phyloP scores from a whole-genome alignment of 2,329 filamentous ascomycete species.

The Scedosporium minutisporum region DNA sequence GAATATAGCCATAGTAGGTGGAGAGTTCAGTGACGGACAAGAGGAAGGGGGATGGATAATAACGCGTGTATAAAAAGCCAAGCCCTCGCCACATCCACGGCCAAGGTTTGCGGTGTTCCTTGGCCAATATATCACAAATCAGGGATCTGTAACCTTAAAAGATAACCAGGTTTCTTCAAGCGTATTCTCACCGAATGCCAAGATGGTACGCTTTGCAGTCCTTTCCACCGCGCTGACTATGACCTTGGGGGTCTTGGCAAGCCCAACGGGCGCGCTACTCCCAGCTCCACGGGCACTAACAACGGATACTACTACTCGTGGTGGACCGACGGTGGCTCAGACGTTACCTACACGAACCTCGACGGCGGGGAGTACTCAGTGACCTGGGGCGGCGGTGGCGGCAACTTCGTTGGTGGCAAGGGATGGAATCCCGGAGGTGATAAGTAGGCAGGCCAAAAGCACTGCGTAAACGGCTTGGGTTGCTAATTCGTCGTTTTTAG shows the following conservation, averaged over 20 bases:
- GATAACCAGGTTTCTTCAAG: not conserved
- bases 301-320: slow-evolving; percentile 39
- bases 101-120: not conserved
- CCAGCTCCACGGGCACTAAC: slow-evolving; percentile 23
- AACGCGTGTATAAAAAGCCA: not conserved
- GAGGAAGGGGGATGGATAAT: not conserved
- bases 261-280: slow-evolving; percentile 13
- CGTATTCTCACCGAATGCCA: not conserved
- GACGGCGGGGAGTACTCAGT: slow-evolving; percentile 32
- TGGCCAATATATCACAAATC: not conserved
- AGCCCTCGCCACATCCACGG: not conserved
- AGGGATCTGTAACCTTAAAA: not conserved
- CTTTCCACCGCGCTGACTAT: not conserved
- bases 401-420: slow-evolving; percentile 48
- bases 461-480: not conserved
- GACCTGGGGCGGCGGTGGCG: slow-evolving; percentile 25
- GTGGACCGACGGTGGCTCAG: slow-evolving; percentile 35
- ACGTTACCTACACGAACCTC: slow-evolving; percentile 35
- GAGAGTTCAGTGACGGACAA: not conserved
- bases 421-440: slow-evolving; percentile 44
- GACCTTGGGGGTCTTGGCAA: not conserved
- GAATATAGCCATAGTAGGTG: not conserved
- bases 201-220: not conserved
- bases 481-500: slow-evolving; percentile 15
- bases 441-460: slow-evolving; percentile 25